Evolutionary conservation across 2,329 filamentous ascomycete species (phyloP), one percentile per base, ranked within the genome.

Genomic region (Chaetomiaceae sp.): DNA sequence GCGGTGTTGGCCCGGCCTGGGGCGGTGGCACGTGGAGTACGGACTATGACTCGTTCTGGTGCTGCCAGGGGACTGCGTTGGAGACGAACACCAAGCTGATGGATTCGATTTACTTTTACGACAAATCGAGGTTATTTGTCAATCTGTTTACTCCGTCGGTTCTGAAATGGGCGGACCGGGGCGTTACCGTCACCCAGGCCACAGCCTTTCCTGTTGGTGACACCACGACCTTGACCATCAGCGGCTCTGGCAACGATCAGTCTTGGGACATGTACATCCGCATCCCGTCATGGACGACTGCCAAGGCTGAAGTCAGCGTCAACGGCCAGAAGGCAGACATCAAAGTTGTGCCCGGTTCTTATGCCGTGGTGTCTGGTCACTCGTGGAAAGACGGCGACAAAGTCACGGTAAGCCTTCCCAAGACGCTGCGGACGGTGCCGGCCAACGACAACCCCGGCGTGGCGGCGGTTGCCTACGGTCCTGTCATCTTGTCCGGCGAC

Each of bases 1-100:
- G 76, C 1, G 78, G 77, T 2, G 66, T 80, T 4, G 77, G 78
- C 0, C 77, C 77, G 20, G 76, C 75, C 0, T 78, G 74, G 77
- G 77, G 77, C 7, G 76, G 77, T 0, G 77, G 77, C 22, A 79
- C 75, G 0, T 81, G 75, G 75, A 76, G 73, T 39, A 80, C 77
- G 1, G 76, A 79, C 56, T 77, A 79, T 58, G 65, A 75, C 45
- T 75, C 73, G 0, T 77, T 78, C 63, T 80, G 77, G 77, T 80
- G 77, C 62, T 80, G 77, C 50, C 75, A 79, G 59, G 77, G 75
- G 1, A 79, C 77, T 0, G 74, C 70, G 0, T 53, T 80, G 1
- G 77, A 80, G 65, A 78, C 73, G 0, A 79, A 80, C 59, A 80
- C 77, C 0, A 79, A 79, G 61, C 63, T 79, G 11, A 74, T 73